Conservation (phyloP, 345 rosid species). For the Eucalyptus rudis region DNA sequence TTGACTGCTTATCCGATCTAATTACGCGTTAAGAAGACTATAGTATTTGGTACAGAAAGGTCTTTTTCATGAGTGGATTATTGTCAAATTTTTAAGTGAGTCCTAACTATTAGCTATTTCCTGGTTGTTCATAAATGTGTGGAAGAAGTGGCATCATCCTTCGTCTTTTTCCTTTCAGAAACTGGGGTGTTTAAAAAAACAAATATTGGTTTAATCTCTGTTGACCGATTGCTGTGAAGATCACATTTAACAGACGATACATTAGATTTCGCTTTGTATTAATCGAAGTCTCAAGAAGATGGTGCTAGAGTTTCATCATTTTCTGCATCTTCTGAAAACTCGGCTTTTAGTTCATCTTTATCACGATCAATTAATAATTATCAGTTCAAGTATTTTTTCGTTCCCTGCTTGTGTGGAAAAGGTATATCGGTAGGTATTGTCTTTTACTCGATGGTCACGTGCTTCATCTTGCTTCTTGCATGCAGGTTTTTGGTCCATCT, state of each 20-base stretch:
- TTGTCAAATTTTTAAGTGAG: not conserved
- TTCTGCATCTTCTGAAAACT: not conserved
- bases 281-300: not conserved
- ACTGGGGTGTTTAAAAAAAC: not conserved
- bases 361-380: not conserved
- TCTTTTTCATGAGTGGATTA: not conserved
- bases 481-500: constrained; percentile 91
- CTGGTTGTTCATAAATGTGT: not conserved
- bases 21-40: not conserved
- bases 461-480: not conserved
- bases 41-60: not conserved
- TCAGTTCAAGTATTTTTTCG: not conserved
- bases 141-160: not conserved
- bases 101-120: not conserved
- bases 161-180: not conserved
- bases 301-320: not conserved
- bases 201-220: not conserved
- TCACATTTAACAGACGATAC: not conserved
- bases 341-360: not conserved
- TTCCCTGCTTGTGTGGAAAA: not conserved
- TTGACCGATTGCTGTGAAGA: not conserved
- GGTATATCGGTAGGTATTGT: not conserved
- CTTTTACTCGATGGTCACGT: not conserved
- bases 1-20: not conserved
- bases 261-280: not conserved